Evolutionary conservation across 2,329 filamentous ascomycete genomes (phyloP), one percentile per base, ranked within the genome.

Genomic region (Colletotrichum costaricense): DNA sequence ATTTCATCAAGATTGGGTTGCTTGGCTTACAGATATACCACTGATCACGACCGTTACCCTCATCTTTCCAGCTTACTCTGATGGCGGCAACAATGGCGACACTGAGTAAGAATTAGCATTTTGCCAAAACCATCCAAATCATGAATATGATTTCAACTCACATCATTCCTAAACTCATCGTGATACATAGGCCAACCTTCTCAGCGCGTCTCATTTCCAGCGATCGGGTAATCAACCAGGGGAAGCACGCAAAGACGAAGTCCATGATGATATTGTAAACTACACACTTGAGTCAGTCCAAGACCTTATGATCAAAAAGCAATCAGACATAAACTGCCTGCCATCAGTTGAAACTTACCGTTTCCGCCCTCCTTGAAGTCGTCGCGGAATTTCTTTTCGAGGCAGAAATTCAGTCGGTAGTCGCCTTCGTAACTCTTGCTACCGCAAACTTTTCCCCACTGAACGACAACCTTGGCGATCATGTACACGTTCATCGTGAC

Each of bases 291-390:
- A 28, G 56, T 72, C 22, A 69, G 69, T 22, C 30, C 24, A 1
- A 12, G 11, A 26, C 4, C 9, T 2, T 11, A 8, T 8, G 19
- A 19, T 49, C 4, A 49, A 19, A 22, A 49, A 9, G 42, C 19
- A 9, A 9, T n/a, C 16, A 49, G 42, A 3, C 2, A 22, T 55
- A n/a, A 19, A 33, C 6, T 5, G 19, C 2, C 1, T 22, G 4
- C 14, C 59, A 22, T 14, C 2, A 55, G 12, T 38, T 76, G 5
- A 68, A 63, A 76, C 86, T 78, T 72, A 87, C 86, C 81, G 74
- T 88, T 88, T 42, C 87, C 87, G 9, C 84, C 86, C 67, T 86
- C 84, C 73, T 88, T 88, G 75, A 88, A 87, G 49, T 84, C 77
- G 12, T 84, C 75, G 4, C 83, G 81, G 30, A 85, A 84, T 2